A percentile compares a stretch with the other conserved stretches of the same genome.
Evolutionary conservation across 148 eudicot species (phyloP).

Genomic region (Silene conica): DNA sequence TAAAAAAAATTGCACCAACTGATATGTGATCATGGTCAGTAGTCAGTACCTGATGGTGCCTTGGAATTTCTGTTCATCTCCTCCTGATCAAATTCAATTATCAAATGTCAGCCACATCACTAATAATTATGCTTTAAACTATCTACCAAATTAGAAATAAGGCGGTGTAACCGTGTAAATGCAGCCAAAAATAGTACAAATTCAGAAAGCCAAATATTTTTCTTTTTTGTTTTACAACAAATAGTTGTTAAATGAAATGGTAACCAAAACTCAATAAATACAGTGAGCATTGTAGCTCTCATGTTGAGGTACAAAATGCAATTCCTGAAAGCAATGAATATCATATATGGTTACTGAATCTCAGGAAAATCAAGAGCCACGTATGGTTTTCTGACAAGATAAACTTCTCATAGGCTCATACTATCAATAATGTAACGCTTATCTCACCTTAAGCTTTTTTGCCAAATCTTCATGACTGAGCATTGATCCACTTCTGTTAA

Average conservation of each 20-base stretch:
- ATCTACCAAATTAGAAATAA: background rate
- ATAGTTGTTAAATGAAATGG: background rate
- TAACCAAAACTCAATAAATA: background rate
- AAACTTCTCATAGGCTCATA: background rate
- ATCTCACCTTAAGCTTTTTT: slow-evolving; percentile 74
- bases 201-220: background rate
- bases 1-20: background rate
- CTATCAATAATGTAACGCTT: background rate
- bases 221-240: no score
- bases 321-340: background rate
- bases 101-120: background rate
- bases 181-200: background rate
- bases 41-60: slow-evolving; percentile 52
- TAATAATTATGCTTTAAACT: background rate
- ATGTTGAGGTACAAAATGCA: background rate
- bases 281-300: background rate
- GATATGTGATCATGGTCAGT: background rate
- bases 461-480: slow-evolving; percentile 85
- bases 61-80: slow-evolving; percentile 73
- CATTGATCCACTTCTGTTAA: slow-evolving; percentile 40
- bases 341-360: background rate
- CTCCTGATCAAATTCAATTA: slow-evolving; percentile 53
- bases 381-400: background rate
- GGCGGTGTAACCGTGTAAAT: background rate
- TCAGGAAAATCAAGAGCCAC: background rate